Conservation (phyloP, 345 rosid species). For the Heritiera fomes region DNA sequence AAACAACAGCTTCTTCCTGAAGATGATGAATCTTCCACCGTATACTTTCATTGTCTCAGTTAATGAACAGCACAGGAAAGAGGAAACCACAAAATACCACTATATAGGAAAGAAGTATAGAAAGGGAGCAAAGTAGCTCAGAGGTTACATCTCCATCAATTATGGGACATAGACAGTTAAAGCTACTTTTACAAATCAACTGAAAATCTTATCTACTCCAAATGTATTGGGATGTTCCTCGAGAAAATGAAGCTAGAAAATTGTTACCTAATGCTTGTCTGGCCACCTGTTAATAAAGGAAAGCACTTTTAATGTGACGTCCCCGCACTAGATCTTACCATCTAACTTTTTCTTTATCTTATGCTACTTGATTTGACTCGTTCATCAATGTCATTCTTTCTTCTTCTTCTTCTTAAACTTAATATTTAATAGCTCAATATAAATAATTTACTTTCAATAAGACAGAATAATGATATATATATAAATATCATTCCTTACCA, state of each 20-base stretch:
- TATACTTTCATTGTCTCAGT: neutral
- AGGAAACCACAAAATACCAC: neutral
- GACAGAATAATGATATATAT: too few relatives aligned
- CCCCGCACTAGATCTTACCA: too few relatives aligned
- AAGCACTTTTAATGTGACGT: too few relatives aligned
- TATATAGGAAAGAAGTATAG: neutral
- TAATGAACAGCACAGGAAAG: neutral
- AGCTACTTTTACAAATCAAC: neutral
- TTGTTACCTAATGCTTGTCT: constrained; percentile 60
- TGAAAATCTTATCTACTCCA: neutral
- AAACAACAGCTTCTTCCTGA: neutral
- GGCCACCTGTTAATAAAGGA: constrained; percentile 50
- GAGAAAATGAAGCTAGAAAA: neutral
- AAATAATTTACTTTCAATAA: too few relatives aligned
- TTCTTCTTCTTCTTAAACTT: too few relatives aligned
- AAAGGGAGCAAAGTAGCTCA: neutral
- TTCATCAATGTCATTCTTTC: too few relatives aligned
- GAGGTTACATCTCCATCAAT: neutral
- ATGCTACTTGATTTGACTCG: too few relatives aligned
- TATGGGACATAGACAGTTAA: neutral
- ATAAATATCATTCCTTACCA: too few relatives aligned
- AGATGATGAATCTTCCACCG: neutral
- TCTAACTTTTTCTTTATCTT: too few relatives aligned
- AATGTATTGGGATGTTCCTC: neutral
- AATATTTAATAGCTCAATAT: too few relatives aligned